A percentile compares a stretch with the other conserved stretches of the same genome.
Conservation (phyloP, 768 basidiomycete species). For the Lyophyllum shimeji region DNA sequence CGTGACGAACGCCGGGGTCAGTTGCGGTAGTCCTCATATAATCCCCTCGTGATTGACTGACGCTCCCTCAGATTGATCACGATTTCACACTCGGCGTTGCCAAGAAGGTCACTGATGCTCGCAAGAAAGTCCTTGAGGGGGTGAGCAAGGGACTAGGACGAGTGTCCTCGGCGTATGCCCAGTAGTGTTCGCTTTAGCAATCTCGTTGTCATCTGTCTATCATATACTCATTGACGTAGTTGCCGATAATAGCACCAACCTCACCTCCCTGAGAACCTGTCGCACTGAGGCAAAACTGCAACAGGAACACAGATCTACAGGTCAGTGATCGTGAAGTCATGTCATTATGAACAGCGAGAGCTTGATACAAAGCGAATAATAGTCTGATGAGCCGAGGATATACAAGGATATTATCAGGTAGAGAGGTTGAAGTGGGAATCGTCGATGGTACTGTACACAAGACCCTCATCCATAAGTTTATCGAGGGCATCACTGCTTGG, state of each 20-base stretch:
- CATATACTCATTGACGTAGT: background rate
- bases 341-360: background rate
- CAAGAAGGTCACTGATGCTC: slow-evolving; percentile 67
- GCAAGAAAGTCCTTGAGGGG: slow-evolving; percentile 71
- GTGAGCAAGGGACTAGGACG: slow-evolving; percentile 61
- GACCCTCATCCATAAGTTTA: slow-evolving; percentile 74
- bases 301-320: too few species aligned
- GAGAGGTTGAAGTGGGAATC: slow-evolving; percentile 76
- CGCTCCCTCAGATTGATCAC: slow-evolving; percentile 49
- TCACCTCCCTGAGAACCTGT: background rate
- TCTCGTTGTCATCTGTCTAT: background rate
- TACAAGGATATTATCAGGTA: slow-evolving; percentile 20
- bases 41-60: slow-evolving; percentile 6
- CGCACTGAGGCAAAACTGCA: background rate
- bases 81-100: slow-evolving; percentile 62
- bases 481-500: slow-evolving; percentile 66
- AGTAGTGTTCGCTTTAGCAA: slow-evolving; percentile 2
- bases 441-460: slow-evolving; percentile 77
- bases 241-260: background rate
- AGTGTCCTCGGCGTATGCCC: slow-evolving; percentile 21
- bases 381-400: background rate
- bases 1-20: slow-evolving; percentile 36
- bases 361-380: background rate
- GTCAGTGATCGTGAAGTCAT: too few species aligned
- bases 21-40: background rate